Base-by-base conservation (phyloP, 2,329 filamentous ascomycete genomes). In the Didymella pomorum region DNA sequence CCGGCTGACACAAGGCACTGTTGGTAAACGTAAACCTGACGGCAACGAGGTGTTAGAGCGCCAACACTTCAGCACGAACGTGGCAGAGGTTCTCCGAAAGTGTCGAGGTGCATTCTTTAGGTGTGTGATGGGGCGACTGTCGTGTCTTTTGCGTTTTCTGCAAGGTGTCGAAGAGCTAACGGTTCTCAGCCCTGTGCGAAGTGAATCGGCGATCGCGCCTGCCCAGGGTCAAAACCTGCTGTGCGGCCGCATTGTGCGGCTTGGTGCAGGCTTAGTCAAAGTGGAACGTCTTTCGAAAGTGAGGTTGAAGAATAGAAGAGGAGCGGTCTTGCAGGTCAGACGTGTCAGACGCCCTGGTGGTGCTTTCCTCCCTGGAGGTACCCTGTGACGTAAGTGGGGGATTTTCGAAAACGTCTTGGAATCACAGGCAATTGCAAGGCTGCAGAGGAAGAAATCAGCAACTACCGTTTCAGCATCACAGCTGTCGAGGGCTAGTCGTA, bases 141-240 rank as follows among this genome's bases (percentile, higher is more conserved):
- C 35, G 35, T 46, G 12, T 43, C 25, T 42, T 50, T 45, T 47
- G 50, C 26, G 45, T 23, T 20, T 53, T 23, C 6, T 54, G 39
- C 10, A n/a, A 46, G 29, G 26, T 50, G 51, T 42, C 31, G 50
- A 46, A 14, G 26, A 23, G 18, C 35, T 33, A 39, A 47, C 44
- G 26, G 39, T 41, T n/a, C 37, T 51, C 50, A 54, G 50, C 41
- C 56, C 44, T 50, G 37, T 42, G 12, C 33, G 50, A 41, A 21
- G 37, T 49, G 53, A 52, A 64, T 64, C 61, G 61, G 56, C 58
- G 61, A 64, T 64, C 58, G 51, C 51, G 46, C 56, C 35, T 50
- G 45, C 25, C 61, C 52, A 60, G 61, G 61, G 23, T 57, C 28
- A 55, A 64, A 64, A 52, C 55, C 46, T 52, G 55, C 41, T 62